Percentiles rank a stretch among this genome's conserved stretches.
phyloP scores from a whole-genome alignment of 345 rosid species.

The Kandelia obovata region DNA sequence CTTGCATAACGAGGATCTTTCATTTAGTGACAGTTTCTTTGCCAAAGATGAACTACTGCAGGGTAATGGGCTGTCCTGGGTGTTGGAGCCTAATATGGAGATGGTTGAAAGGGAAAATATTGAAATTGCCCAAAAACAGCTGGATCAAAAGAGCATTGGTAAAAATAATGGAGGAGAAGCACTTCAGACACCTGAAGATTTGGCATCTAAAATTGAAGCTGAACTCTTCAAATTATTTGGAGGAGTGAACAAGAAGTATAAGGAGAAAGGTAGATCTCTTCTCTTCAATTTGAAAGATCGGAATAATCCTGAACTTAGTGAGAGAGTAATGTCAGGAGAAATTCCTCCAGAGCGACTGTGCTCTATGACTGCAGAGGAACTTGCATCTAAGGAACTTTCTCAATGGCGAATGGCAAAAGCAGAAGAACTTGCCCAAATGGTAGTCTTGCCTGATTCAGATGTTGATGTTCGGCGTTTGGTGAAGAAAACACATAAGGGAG shows the following conservation, averaged over 20 bases:
- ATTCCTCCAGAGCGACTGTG: slow-evolving; percentile 67
- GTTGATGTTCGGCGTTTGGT: slow-evolving; percentile 74
- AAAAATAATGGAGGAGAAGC: slow-evolving; percentile 19
- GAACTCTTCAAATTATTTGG: slow-evolving; percentile 79
- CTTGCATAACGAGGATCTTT: slow-evolving; percentile 53
- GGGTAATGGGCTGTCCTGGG: slow-evolving; percentile 94
- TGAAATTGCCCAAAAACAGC: slow-evolving; percentile 22
- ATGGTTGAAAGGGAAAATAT: slow-evolving; percentile 30
- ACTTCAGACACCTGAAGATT: slow-evolving; percentile 38
- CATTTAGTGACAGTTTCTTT: slow-evolving; percentile 67
- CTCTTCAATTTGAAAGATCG: slow-evolving; percentile 87
- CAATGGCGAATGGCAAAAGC: slow-evolving; percentile 96
- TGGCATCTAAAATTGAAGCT: slow-evolving; percentile 65
- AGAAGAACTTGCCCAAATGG: slow-evolving; percentile 91
- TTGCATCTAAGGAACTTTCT: slow-evolving; percentile 93
- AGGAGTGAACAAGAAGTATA: slow-evolving; percentile 95
- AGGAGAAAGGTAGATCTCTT: slow-evolving; percentile 85
- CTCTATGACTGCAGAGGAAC: slow-evolving; percentile 88
- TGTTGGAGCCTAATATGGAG: slow-evolving; percentile 47
- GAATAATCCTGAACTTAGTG: slow-evolving; percentile 81
- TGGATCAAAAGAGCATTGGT: slow-evolving; percentile 18
- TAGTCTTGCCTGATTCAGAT: slow-evolving; percentile 70
- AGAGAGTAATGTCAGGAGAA: slow-evolving; percentile 67
- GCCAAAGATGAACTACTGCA: slow-evolving; percentile 87
- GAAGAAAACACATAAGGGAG: slow-evolving; percentile 94